A percentile compares a stretch with the other conserved stretches of the same genome.
Conservation (phyloP, 2,329 filamentous ascomycete genomes). For the Ceratocystis eucalypticola region DNA sequence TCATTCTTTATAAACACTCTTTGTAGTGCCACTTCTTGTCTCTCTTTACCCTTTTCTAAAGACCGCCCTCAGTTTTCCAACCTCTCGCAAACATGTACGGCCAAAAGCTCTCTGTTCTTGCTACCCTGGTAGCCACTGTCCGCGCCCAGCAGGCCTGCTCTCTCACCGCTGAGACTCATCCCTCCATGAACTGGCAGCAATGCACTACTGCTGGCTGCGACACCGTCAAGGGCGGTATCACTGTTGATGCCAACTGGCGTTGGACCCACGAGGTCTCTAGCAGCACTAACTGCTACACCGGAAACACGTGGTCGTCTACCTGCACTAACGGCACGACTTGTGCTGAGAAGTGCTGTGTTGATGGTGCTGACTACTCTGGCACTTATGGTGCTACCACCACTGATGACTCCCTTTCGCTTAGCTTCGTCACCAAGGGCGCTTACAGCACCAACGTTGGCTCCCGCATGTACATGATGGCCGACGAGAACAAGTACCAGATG, state of each 20-base stretch:
- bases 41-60: background rate
- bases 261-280: conserved; percentile 34
- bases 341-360: conserved; percentile 33
- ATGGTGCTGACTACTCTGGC: conserved; percentile 33
- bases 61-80: background rate
- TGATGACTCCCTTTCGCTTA: conserved; percentile 35
- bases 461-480: conserved; percentile 45
- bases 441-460: conserved; percentile 32
- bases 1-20: background rate
- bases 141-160: conserved; percentile 32
- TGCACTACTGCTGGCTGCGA: conserved; percentile 33
- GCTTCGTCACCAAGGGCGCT: conserved; percentile 37
- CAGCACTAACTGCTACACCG: conserved; percentile 37
- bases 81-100: conserved; percentile 7
- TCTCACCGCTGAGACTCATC: conserved; percentile 31
- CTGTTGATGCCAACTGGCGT: conserved; percentile 42
- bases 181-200: conserved; percentile 32
- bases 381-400: conserved; percentile 37
- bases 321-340: conserved; percentile 31
- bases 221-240: conserved; percentile 31
- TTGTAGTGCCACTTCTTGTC: background rate
- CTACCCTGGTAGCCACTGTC: conserved; percentile 26
- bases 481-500: conserved; percentile 42
- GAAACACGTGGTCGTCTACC: conserved; percentile 29
- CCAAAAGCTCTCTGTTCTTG: conserved; percentile 9